Evolutionary conservation across 345 rosid genomes (phyloP).

Genomic region (Eucalyptus tenuipes): DNA sequence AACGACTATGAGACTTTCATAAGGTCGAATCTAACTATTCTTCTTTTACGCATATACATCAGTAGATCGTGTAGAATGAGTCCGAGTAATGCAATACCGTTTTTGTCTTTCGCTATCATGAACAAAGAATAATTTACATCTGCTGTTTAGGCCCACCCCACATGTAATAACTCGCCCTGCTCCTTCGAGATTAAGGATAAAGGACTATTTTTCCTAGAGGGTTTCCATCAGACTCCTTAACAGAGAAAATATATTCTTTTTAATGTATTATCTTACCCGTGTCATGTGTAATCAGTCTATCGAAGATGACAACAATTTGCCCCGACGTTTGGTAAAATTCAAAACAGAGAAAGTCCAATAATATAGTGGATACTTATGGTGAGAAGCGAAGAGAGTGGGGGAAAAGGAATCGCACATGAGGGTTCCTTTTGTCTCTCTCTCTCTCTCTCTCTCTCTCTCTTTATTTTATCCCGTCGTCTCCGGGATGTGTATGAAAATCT

Average conservation of each 20-base stretch:
- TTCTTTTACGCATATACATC: background rate
- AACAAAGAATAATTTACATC: background rate
- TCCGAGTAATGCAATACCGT: background rate
- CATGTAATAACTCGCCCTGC: background rate
- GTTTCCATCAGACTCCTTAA: background rate
- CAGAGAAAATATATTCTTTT: background rate
- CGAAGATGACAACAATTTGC: background rate
- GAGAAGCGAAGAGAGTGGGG: constrained; percentile 15
- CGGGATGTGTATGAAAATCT: constrained; percentile 36
- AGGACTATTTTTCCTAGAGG: background rate
- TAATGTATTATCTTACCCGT: background rate
- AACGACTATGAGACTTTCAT: background rate
- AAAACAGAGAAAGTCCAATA: background rate
- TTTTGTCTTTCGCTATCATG: background rate
- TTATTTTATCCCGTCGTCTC: constrained; percentile 45
- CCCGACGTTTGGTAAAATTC: background rate
- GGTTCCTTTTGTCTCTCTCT: background rate
- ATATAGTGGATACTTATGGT: background rate
- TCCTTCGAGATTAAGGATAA: background rate
- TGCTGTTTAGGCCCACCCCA: background rate
- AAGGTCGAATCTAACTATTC: background rate
- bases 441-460: constrained; percentile 25
- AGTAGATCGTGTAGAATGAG: background rate
- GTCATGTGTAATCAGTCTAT: background rate
- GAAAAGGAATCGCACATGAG: constrained; percentile 18